Percentiles rank a stretch among this genome's conserved stretches.
Conservation (phyloP, 208 protist species). For the Acanthamoeba culbertsoni region DNA sequence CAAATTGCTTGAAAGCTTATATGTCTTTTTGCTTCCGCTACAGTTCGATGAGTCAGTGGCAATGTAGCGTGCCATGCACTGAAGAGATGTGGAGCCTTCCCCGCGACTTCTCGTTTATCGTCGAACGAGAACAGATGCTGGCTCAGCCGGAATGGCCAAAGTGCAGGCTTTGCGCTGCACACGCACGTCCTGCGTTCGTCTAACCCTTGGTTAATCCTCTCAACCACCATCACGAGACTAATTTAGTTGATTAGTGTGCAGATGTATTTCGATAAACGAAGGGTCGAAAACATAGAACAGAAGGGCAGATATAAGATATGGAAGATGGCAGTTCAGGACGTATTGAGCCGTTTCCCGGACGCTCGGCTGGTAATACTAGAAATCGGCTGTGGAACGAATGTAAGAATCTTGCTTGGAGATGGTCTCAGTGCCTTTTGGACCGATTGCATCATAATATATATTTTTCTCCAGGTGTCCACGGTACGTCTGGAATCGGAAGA, state of each 20-base stretch:
- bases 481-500: neutral
- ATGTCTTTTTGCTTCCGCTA: neutral
- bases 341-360: neutral
- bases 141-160: neutral
- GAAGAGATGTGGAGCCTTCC: neutral
- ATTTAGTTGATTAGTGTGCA: neutral
- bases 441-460: neutral
- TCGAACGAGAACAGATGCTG: neutral
- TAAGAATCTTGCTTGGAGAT: neutral
- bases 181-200: neutral
- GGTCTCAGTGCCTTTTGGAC: neutral
- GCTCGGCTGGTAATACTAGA: neutral
- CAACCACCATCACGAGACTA: neutral
- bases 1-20: neutral
- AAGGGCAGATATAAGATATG: neutral
- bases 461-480: neutral
- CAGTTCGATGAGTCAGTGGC: neutral
- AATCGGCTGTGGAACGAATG: slow-evolving; percentile 3
- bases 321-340: neutral
- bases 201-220: neutral
- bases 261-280: neutral
- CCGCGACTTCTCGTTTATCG: neutral
- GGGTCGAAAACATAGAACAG: neutral
- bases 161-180: neutral
- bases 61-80: neutral